Conservation (phyloP, 2,329 filamentous ascomycete species). For the Drechslerella coelobrocha region DNA sequence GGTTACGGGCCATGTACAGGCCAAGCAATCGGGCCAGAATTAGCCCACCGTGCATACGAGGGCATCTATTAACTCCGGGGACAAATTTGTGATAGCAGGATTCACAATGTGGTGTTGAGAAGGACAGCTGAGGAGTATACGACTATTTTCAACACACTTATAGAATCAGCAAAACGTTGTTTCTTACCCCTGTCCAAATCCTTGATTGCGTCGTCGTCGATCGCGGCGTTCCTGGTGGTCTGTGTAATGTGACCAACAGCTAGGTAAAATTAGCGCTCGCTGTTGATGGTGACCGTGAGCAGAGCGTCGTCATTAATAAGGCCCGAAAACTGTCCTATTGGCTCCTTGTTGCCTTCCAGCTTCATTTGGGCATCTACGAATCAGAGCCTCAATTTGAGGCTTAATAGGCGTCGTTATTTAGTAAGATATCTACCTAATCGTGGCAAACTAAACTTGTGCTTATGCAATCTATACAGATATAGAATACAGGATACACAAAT, state of each 20-base stretch:
- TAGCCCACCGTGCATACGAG: constrained; percentile 5
- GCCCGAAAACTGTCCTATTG: constrained; percentile 30
- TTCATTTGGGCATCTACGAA: constrained; percentile 32
- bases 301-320: constrained; percentile 6
- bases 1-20: constrained; percentile 18
- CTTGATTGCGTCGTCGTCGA: background rate
- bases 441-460: constrained; percentile 17
- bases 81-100: background rate
- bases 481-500: constrained; percentile 28
- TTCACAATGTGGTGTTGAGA: background rate
- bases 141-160: background rate
- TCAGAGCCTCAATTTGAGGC: constrained; percentile 32
- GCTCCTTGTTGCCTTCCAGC: constrained; percentile 15
- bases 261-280: background rate
- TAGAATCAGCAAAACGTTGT: background rate
- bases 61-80: constrained; percentile 12
- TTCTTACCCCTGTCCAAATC: background rate
- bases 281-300: constrained; percentile 1
- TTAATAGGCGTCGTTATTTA: background rate
- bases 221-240: constrained; percentile 14
- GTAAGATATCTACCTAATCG: constrained; percentile 14
- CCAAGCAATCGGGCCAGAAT: constrained; percentile 17
- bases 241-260: constrained; percentile 9
- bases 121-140: background rate
- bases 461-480: constrained; percentile 8